These are phyloP conservation scores for Fusarium denticulatum DNA, from an alignment of 2,329 filamentous ascomycete species.

Conservation along the genomic window DNA sequence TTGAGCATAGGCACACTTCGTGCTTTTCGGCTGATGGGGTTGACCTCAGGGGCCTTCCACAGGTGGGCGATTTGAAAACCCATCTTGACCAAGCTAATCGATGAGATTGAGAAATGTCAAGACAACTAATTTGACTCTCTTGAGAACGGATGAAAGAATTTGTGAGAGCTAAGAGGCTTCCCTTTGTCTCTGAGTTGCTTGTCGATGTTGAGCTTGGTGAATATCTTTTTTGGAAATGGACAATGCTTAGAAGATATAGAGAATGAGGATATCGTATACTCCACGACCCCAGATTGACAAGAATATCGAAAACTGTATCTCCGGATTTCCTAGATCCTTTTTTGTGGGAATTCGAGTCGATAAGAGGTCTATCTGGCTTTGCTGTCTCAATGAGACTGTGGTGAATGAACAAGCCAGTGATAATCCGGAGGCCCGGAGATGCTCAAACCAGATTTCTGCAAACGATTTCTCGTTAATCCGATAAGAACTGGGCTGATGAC, in stretches of 20 bases:
- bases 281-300: neutral
- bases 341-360: conserved; percentile 26
- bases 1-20: conserved; percentile 83
- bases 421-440: conserved; percentile 42
- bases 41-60: conserved; percentile 71
- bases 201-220: conserved; percentile 26
- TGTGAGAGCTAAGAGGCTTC: neutral
- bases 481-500: conserved; percentile 34
- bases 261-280: conserved; percentile 11
- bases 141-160: neutral
- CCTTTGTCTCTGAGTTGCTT: conserved; percentile 17
- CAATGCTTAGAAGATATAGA: conserved; percentile 35
- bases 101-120: neutral
- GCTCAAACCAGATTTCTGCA: conserved; percentile 21
- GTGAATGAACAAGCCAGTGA: conserved; percentile 17
- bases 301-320: conserved; percentile 33
- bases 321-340: conserved; percentile 39
- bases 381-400: conserved; percentile 21
- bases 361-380: conserved; percentile 26
- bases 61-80: conserved; percentile 43
- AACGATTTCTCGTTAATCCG: conserved; percentile 31
- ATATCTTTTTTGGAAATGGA: conserved; percentile 8
- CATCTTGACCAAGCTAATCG: conserved; percentile 36
- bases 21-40: conserved; percentile 86
- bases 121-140: neutral